Percentiles rank a stretch among this genome's conserved stretches.
These are phyloP conservation scores for Graphiopsis chlorocephala DNA, from an alignment of 2,329 filamentous ascomycete species.

Conservation along the genomic window DNA sequence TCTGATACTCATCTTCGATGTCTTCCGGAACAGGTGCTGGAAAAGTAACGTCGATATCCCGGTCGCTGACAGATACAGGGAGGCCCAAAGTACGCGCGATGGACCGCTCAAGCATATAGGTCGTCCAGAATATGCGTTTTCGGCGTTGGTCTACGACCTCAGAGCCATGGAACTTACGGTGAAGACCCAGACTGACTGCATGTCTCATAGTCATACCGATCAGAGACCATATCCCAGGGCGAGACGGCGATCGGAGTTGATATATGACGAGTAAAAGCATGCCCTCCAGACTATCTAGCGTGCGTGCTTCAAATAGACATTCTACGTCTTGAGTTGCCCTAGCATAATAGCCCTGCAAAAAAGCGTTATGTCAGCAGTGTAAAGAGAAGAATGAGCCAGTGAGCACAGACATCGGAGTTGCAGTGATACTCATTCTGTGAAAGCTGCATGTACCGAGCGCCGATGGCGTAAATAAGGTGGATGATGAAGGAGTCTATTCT, in stretches of 20 bases:
- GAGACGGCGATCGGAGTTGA: constrained; percentile 34
- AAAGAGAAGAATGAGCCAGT: neutral
- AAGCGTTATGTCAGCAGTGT: neutral
- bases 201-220: constrained; percentile 33
- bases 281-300: neutral
- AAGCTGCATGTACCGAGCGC: constrained; percentile 1
- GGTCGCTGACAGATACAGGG: constrained; percentile 36
- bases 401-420: neutral
- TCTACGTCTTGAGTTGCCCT: neutral
- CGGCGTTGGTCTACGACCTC: neutral
- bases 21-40: constrained; percentile 21
- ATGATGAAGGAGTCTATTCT: neutral
- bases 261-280: constrained; percentile 36
- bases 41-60: constrained; percentile 24
- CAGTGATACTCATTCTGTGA: neutral
- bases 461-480: neutral
- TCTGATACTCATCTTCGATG: neutral
- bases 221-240: constrained; percentile 36
- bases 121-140: constrained; percentile 36
- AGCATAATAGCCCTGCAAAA: neutral
- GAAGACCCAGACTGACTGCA: constrained; percentile 35
- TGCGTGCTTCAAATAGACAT: neutral
- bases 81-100: constrained; percentile 36
- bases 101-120: constrained; percentile 36
- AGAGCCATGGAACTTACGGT: constrained; percentile 19